Evolutionary conservation across 805 yeast genomes (phyloP).

Genomic region (Priceomyces castillae): DNA sequence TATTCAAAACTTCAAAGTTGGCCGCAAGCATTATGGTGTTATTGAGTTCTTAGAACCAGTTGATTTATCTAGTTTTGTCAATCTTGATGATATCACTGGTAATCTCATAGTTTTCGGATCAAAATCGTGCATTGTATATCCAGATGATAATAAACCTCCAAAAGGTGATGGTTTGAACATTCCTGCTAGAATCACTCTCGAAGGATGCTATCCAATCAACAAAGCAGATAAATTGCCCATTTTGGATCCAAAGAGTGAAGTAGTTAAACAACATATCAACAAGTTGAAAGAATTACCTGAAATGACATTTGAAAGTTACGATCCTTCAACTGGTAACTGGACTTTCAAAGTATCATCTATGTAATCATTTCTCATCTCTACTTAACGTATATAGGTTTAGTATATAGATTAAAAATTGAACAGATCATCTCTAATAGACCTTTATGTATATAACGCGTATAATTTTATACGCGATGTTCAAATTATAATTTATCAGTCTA

Average conservation of each 20-base stretch:
- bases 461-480: too few relatives aligned
- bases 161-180: conserved; percentile 82
- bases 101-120: conserved; percentile 59
- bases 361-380: conserved; percentile 7
- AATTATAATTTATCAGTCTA: too few relatives aligned
- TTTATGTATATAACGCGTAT: too few relatives aligned
- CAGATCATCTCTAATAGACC: too few relatives aligned
- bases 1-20: conserved; percentile 67
- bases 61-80: conserved; percentile 68
- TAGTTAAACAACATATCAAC: conserved; percentile 65
- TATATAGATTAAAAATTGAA: neutral
- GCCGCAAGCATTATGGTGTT: conserved; percentile 74
- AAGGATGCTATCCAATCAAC: conserved; percentile 77
- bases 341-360: conserved; percentile 51
- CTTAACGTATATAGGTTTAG: neutral
- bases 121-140: conserved; percentile 67
- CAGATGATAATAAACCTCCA: conserved; percentile 59
- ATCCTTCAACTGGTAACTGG: conserved; percentile 73
- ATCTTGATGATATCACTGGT: conserved; percentile 63
- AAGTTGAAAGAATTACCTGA: conserved; percentile 60
- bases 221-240: conserved; percentile 70
- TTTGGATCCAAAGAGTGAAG: conserved; percentile 71
- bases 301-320: conserved; percentile 70
- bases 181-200: conserved; percentile 68
- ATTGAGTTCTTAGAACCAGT: conserved; percentile 79